These are phyloP conservation scores for Yamadazyma songkhlaensis DNA, from an alignment of 1,139 yeast genomes.

Conservation along the genomic window DNA sequence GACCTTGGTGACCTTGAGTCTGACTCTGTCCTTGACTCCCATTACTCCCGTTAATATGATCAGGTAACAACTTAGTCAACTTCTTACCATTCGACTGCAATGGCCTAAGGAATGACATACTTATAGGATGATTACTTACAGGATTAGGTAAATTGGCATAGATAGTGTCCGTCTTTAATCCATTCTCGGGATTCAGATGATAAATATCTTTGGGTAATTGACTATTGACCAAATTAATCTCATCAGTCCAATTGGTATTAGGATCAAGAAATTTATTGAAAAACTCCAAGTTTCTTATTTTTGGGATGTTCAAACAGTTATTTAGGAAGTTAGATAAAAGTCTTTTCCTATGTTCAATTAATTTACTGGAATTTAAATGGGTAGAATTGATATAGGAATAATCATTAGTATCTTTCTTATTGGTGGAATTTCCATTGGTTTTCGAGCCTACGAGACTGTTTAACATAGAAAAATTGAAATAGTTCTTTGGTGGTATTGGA, in stretches of 20 bases:
- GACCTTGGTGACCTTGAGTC: no score
- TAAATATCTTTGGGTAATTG: constrained; percentile 44
- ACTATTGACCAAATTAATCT: constrained; percentile 35
- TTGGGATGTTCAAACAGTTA: constrained; percentile 61
- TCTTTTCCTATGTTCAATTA: constrained; percentile 67
- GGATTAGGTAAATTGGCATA: constrained; percentile 69
- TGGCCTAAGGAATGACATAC: constrained; percentile 34
- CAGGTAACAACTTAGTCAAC: constrained; percentile 26
- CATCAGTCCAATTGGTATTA: constrained; percentile 71
- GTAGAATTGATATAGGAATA: constrained; percentile 44
- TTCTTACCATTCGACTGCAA: constrained; percentile 26
- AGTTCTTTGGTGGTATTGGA: constrained; percentile 93
- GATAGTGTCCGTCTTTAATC: constrained; percentile 51
- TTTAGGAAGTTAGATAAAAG: constrained; percentile 75
- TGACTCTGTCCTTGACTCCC: no score
- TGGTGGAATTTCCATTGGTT: background rate
- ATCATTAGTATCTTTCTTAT: constrained; percentile 6
- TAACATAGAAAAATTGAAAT: constrained; percentile 34
- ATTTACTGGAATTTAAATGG: constrained; percentile 38
- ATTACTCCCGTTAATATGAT: constrained; percentile 14
- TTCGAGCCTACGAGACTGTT: constrained; percentile 30
- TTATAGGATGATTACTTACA: constrained; percentile 20
- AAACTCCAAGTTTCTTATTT: constrained; percentile 57
- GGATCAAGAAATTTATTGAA: constrained; percentile 83
- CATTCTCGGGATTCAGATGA: constrained; percentile 56